Evolutionary conservation across 2,329 filamentous ascomycete species (phyloP), one percentile per base, ranked within the genome.

Genomic region (Fusarium tricinctum): DNA sequence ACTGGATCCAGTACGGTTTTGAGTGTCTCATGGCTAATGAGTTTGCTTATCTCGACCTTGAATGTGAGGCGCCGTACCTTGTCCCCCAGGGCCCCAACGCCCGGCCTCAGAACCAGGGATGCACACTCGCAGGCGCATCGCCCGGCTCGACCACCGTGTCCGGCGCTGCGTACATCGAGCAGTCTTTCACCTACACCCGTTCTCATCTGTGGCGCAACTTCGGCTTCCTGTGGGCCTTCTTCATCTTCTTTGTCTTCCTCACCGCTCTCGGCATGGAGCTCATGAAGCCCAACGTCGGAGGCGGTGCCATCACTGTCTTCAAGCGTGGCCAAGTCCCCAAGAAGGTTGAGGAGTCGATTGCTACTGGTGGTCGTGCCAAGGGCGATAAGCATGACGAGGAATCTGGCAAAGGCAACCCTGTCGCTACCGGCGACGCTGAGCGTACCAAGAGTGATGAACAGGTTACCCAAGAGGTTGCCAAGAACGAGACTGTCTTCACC

Each of bases 191-290:
- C 3, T 92, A 92, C 74, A 81, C 78, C 6, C 79, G 84, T 2
- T 78, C 80, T 1, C 85, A 92, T 69, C 79, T 90, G 9, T 92
- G 91, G 91, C 88, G 92, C 5, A 94, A 95, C 75, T 93, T 92
- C 73, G 92, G 91, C 32, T 89, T 94, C 5, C 79, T 96, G 2
- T 88, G 94, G 69, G 92, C 90, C 0, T 96, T 93, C 69, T 86
- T 88, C 2, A 82, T 92, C 1, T 84, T 93, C 7, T 97, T 95
- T 74, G 86, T 97, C 14, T 69, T 89, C 13, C 78, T 95, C 30
- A 95, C 92, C 0, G 85, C 91, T 7, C 69, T 91, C 22, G 91
- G 89, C 1, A 89, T 90, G 17, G 92, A 97, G 72, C 70, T 86
- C 35, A 82, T 85, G 78, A 89, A 90, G 70, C 86, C 86, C 3